Conservation (phyloP, 164 flowering plant species). For the Sextonia rubra region DNA sequence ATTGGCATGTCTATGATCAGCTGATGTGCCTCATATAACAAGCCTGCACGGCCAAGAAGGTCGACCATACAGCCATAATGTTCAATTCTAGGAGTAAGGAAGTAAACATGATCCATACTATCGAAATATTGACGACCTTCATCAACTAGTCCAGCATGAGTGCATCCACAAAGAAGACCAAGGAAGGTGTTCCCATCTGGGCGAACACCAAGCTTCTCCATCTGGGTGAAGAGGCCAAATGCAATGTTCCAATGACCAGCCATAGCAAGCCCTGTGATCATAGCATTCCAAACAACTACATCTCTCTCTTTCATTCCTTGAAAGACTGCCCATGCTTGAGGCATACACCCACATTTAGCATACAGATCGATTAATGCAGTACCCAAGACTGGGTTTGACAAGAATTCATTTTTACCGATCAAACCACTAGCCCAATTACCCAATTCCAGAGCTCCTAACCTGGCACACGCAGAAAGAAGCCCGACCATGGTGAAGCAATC, state of each 20-base stretch:
- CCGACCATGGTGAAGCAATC: conserved; percentile 35
- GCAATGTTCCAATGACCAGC: conserved; percentile 21
- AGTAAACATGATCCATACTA: conserved; percentile 19
- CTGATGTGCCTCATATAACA: conserved; percentile 23
- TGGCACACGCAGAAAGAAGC: conserved; percentile 31
- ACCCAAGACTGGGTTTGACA: conserved; percentile 23
- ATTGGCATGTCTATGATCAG: conserved; percentile 30
- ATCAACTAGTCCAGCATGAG: conserved; percentile 32
- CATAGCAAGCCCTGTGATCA: conserved; percentile 29
- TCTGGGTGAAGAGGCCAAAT: conserved; percentile 24
- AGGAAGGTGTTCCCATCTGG: conserved; percentile 33
- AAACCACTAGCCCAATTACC: conserved; percentile 19
- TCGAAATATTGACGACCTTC: conserved; percentile 23
- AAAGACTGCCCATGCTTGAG: conserved; percentile 24
- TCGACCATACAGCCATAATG: conserved; percentile 38
- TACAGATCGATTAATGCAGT: conserved; percentile 71
- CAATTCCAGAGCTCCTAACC: conserved; percentile 26
- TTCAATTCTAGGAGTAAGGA: conserved; percentile 22
- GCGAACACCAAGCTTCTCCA: conserved; percentile 23
- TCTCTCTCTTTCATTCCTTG: conserved; percentile 26
- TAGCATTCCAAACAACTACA: conserved; percentile 31
- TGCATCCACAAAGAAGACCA: conserved; percentile 26
- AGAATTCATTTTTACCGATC: conserved; percentile 19
- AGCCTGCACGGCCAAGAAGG: conserved; percentile 32
- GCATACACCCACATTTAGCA: conserved; percentile 51